These are phyloP conservation scores for Trypanosoma conorhini DNA, from an alignment of 208 protist species.

Conservation along the genomic window DNA sequence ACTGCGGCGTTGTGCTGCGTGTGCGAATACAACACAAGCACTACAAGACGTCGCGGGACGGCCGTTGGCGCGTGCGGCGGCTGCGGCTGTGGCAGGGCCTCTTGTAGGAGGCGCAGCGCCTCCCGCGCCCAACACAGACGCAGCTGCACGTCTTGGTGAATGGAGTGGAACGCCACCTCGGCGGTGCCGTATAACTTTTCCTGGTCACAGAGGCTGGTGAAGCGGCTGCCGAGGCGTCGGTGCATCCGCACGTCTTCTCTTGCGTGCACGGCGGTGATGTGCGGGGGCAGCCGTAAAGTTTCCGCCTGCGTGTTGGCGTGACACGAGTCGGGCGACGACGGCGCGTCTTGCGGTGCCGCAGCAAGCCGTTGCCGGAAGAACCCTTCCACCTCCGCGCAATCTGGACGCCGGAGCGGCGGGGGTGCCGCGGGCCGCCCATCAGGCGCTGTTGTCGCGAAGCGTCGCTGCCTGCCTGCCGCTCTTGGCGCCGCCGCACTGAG, in stretches of 20 bases:
- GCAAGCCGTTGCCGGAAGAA: background rate
- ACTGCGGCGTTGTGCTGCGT: slow-evolving; percentile 42
- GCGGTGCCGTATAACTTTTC: slow-evolving; percentile 38
- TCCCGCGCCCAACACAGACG: slow-evolving; percentile 29
- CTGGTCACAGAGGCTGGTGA: slow-evolving; percentile 36
- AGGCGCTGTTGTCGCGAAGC: background rate
- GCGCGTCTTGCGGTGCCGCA: background rate
- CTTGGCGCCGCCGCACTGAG: background rate
- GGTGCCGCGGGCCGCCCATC: background rate
- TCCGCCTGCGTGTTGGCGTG: background rate
- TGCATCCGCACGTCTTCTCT: slow-evolving; percentile 29
- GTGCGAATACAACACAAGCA: slow-evolving; percentile 57
- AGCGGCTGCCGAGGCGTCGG: slow-evolving; percentile 46
- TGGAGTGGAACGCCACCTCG: slow-evolving; percentile 31
- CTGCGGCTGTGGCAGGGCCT: slow-evolving; percentile 2
- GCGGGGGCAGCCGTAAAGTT: background rate
- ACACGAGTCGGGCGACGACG: background rate
- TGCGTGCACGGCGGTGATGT: background rate
- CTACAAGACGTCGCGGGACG: slow-evolving; percentile 35
- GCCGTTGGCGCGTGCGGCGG: too few relatives aligned
- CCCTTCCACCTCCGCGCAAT: background rate
- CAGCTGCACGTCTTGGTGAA: slow-evolving; percentile 33
- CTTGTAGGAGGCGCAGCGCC: slow-evolving; percentile 12
- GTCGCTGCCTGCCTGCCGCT: background rate
- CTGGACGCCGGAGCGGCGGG: background rate